Evolutionary conservation across 345 rosid genomes (phyloP).

Genomic region (Salix dunnii): DNA sequence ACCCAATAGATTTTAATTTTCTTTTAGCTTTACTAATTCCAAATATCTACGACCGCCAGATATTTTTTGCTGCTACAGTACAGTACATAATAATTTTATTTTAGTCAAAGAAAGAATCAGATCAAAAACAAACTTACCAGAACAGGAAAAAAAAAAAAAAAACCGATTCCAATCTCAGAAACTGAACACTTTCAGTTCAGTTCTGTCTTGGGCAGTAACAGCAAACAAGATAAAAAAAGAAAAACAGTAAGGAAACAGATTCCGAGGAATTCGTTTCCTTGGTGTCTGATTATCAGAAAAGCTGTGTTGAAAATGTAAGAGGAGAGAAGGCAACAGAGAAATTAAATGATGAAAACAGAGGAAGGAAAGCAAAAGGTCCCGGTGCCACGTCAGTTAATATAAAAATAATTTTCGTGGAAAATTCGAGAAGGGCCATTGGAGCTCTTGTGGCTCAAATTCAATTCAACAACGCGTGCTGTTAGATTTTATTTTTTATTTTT

Average conservation of each 20-base stretch:
- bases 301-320: not conserved
- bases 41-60: not conserved
- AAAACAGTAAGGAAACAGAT: not conserved
- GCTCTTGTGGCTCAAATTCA: not conserved
- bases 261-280: not conserved
- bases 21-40: not conserved
- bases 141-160: not conserved
- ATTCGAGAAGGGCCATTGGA: not conserved
- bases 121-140: not conserved
- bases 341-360: not conserved
- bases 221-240: not conserved
- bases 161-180: not conserved
- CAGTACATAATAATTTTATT: not conserved
- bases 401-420: not conserved
- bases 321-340: not conserved
- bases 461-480: not conserved
- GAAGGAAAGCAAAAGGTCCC: not conserved
- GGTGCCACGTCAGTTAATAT: constrained; percentile 5
- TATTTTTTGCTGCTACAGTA: not conserved
- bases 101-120: not conserved
- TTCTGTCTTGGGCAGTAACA: not conserved
- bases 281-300: not conserved
- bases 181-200: not conserved
- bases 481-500: not conserved
- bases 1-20: not conserved